Conservation (phyloP, 192 early-diverging fungal species). For the Chytriomyces sp. region DNA sequence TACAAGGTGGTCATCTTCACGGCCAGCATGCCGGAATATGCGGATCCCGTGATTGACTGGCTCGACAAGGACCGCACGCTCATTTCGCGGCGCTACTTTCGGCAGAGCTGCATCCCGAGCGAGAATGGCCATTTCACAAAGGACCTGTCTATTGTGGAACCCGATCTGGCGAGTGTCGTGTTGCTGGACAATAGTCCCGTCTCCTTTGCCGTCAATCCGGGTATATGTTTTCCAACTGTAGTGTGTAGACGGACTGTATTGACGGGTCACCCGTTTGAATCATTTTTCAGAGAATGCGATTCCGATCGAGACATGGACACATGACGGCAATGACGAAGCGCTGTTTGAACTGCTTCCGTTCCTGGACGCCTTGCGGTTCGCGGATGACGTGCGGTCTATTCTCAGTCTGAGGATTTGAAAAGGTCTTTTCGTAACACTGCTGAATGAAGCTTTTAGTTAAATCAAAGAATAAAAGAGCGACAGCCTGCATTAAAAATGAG, state of each 20-base stretch:
- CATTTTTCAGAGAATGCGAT: conserved; percentile 78
- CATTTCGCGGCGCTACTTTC: conserved; percentile 76
- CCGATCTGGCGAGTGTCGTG: conserved; percentile 78
- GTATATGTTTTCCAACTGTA: conserved; percentile 41
- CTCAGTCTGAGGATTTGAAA: conserved; percentile 57
- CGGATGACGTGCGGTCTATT: conserved; percentile 81
- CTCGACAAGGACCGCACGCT: conserved; percentile 71
- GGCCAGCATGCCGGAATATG: conserved; percentile 88
- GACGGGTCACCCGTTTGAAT: not conserved
- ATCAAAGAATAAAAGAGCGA: too few species aligned
- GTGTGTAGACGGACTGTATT: not conserved
- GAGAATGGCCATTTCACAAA: conserved; percentile 72
- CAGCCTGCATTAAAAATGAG: too few species aligned
- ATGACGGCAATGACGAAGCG: conserved; percentile 75
- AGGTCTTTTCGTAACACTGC: not conserved
- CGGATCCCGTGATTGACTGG: conserved; percentile 93
- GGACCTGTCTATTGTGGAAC: conserved; percentile 72
- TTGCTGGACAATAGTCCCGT: conserved; percentile 82
- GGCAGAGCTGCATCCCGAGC: conserved; percentile 73
- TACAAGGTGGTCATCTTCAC: conserved; percentile 91
- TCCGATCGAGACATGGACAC: conserved; percentile 85
- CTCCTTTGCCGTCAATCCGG: conserved; percentile 73
- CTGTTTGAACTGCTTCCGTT: conserved; percentile 86
- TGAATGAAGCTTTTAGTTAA: too few species aligned
- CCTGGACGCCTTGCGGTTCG: conserved; percentile 83